Base-by-base conservation (phyloP, 1,284 basidiomycete species). In the Marasmius oreades region DNA sequence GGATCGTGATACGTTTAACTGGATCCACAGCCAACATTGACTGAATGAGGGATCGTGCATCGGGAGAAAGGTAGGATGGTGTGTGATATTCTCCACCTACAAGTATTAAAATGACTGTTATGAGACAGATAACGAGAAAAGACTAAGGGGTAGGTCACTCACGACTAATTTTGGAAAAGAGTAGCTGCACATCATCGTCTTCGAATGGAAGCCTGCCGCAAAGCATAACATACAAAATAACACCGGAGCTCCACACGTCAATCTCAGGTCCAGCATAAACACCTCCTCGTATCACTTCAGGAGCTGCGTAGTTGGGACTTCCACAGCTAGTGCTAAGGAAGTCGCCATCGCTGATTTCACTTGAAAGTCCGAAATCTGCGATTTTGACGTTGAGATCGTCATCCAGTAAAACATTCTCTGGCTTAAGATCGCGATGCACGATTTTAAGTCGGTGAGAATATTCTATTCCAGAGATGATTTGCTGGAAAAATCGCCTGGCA, bases 231-330 rank as follows among this genome's bases (percentile, higher is more conserved):
- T 94, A 97, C 55, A 98, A 81, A 64, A 98, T 97, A 33, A 97
- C 94, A 0, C 95, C 95, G 57, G 92, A 92, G 64, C 90, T 93
- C 95, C 95, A 98, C n/a, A 97, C 93, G 65, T 98, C 95, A 64
- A 97, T 95, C 71, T 96, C 95, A 0, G 95, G 94, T 0, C 95
- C 95, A 1, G 93, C 93, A 68, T 98, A 98, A 7, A 95, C 79
- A 57, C 92, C 92, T 14, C 94, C 94, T 22, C 88, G 83, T 64
- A 98, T 96, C 64, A 98, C 95, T 67, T 98, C 95, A 1, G 95
- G 95, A 0, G 95, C 95, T 54, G 95, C 95, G 65, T 98, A 98
- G 71, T 98, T 97, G 0, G 95, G 95, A 69, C 91, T 94, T 1
- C 95, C 95, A 70, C 95, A 97, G 63, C 91, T 94, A 8, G 95